Conservation (phyloP, 2,329 filamentous ascomycete genomes). For the Cladosporium austrohemisphaericum region DNA sequence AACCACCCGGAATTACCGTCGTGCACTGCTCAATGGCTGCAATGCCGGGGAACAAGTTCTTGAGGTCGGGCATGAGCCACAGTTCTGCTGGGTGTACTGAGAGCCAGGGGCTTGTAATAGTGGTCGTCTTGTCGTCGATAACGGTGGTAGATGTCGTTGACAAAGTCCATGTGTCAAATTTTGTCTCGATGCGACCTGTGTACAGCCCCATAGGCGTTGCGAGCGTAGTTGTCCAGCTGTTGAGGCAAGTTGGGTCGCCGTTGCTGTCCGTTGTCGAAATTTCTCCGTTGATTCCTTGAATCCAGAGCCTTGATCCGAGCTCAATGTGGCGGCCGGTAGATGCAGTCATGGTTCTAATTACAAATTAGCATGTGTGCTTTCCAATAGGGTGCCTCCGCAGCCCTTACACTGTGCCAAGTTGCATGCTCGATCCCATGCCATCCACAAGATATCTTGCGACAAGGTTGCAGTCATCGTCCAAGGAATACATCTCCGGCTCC, state of each 20-base stretch:
- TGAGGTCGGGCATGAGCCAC: neutral
- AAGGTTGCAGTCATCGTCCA: neutral
- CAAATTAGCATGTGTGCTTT: neutral
- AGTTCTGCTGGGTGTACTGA: no score
- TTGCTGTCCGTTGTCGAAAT: neutral
- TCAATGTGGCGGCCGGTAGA: neutral
- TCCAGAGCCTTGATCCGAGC: neutral
- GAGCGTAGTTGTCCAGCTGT: neutral
- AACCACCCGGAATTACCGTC: neutral
- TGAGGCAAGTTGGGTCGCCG: neutral
- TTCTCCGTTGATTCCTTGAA: neutral
- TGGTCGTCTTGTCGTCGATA: neutral
- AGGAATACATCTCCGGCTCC: neutral
- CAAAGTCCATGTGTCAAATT: neutral
- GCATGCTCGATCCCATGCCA: no score
- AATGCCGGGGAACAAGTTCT: neutral
- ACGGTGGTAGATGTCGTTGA: neutral
- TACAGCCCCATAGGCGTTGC: neutral
- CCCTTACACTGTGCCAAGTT: no score
- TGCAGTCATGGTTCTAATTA: neutral
- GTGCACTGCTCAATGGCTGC: neutral
- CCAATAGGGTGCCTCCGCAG: neutral
- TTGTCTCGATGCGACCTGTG: neutral
- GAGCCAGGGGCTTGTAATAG: no score
- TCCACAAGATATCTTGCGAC: no score